Percentiles rank a stretch among this genome's conserved stretches.
Evolutionary conservation across 108 stramenopile species (phyloP).

Genomic region (Pseudonitzschia multistriata): DNA sequence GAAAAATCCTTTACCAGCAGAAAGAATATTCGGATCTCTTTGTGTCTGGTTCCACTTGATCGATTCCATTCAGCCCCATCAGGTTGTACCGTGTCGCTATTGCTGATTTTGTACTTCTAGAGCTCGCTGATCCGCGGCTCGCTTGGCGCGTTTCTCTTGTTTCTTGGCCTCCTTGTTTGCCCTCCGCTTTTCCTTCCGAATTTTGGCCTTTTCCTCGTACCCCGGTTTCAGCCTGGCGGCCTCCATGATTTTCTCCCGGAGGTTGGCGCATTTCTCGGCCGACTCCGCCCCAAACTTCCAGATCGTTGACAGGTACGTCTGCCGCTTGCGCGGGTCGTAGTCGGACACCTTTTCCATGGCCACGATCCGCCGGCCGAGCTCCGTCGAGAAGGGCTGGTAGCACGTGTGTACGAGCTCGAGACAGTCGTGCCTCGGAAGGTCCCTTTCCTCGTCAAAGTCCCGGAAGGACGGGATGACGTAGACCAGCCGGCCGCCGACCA

Average conservation of each 20-base stretch:
- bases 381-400: conserved; percentile 76
- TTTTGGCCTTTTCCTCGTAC: conserved; percentile 71
- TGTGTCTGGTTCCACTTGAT: too few species aligned
- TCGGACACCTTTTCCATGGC: conserved; percentile 75
- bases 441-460: conserved; percentile 68
- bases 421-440: conserved; percentile 83
- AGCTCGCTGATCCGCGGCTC: too few species aligned
- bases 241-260: conserved; percentile 75
- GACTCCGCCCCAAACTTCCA: conserved; percentile 77
- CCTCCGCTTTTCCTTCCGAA: conserved; percentile 70
- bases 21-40: too few species aligned
- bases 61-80: too few species aligned
- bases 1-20: too few species aligned
- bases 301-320: conserved; percentile 45
- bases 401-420: conserved; percentile 73
- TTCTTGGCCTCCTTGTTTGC: conserved; percentile 64
- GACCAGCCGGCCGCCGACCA: conserved; percentile 74
- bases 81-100: too few species aligned
- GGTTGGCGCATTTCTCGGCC: conserved; percentile 83
- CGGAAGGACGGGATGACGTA: conserved; percentile 86
- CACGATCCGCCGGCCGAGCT: conserved; percentile 80
- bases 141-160: conserved; percentile 41
- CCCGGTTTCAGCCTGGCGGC: conserved; percentile 75
- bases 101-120: background rate
- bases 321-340: conserved; percentile 53